Conservation (phyloP, 805 yeast species). For the Ogataea minuta region DNA sequence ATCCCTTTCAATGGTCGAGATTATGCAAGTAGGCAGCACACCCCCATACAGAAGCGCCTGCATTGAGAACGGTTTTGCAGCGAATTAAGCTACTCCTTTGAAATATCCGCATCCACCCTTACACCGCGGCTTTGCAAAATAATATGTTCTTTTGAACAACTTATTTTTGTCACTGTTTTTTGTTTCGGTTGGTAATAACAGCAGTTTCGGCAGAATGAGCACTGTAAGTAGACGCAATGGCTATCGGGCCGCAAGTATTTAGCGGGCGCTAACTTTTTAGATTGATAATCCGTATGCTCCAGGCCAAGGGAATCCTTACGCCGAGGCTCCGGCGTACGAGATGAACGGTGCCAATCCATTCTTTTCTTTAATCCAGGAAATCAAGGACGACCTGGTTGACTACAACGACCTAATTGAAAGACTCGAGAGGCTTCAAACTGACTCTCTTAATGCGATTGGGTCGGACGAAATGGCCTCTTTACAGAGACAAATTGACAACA, state of each 20-base stretch:
- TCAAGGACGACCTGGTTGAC: conserved; percentile 67
- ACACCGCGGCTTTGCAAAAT: conserved; percentile 10
- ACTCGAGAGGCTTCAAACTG: conserved; percentile 67
- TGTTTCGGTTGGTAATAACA: conserved; percentile 3
- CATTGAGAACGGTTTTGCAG: too few relatives aligned
- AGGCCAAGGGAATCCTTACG: conserved; percentile 23
- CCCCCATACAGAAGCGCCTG: too few relatives aligned
- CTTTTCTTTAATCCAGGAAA: conserved; percentile 64
- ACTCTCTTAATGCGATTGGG: conserved; percentile 69
- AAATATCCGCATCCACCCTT: conserved; percentile 5
- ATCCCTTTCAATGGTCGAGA: too few relatives aligned
- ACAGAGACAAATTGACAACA: conserved; percentile 72
- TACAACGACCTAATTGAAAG: conserved; percentile 68
- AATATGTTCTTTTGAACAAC: too few relatives aligned
- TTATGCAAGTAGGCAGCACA: too few relatives aligned
- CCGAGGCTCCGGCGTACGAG: conserved; percentile 21
- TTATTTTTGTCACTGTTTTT: conserved; percentile 10
- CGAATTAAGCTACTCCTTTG: neutral
- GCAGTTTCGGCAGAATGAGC: conserved; percentile 13
- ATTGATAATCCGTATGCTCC: conserved; percentile 28
- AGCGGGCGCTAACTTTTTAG: conserved; percentile 12
- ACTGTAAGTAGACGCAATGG: conserved; percentile 11
- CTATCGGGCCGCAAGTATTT: conserved; percentile 5
- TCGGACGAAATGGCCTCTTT: conserved; percentile 65
- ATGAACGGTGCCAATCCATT: conserved; percentile 41